Evolutionary conservation across 345 rosid genomes (phyloP).

Genomic region (Cardamine occulta): DNA sequence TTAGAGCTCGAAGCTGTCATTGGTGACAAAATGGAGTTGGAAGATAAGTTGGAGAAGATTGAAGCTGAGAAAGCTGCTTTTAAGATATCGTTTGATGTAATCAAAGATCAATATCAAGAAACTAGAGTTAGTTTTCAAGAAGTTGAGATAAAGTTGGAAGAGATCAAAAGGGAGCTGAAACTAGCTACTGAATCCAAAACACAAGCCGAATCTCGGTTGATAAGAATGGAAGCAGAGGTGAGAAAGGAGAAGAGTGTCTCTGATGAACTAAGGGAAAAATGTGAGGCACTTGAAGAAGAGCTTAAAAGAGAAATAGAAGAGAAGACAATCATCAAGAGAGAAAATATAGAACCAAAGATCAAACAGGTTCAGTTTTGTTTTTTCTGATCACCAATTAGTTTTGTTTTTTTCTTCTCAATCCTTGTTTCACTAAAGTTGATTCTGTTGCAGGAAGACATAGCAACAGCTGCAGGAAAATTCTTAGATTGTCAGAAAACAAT

Average conservation of each 20-base stretch:
- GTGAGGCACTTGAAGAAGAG: slow-evolving; percentile 63
- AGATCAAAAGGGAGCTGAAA: slow-evolving; percentile 53
- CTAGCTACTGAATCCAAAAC: slow-evolving; percentile 53
- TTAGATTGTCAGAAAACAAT: slow-evolving; percentile 93
- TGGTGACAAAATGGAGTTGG: slow-evolving; percentile 46
- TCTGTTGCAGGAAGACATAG: slow-evolving; percentile 75
- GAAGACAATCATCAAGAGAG: slow-evolving; percentile 38
- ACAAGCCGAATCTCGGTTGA: slow-evolving; percentile 57
- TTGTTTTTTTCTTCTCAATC: not conserved
- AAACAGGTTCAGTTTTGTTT: slow-evolving; percentile 54
- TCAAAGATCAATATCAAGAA: slow-evolving; percentile 47
- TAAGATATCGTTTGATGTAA: slow-evolving; percentile 51
- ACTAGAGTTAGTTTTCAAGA: slow-evolving; percentile 56
- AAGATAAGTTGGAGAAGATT: slow-evolving; percentile 50
- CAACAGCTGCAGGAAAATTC: slow-evolving; percentile 74
- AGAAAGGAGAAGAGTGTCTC: slow-evolving; percentile 59
- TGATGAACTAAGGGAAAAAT: slow-evolving; percentile 53
- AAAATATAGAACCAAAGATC: slow-evolving; percentile 65
- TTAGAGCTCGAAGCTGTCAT: slow-evolving; percentile 51
- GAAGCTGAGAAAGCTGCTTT: slow-evolving; percentile 58
- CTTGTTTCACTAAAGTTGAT: not conserved
- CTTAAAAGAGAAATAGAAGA: slow-evolving; percentile 1
- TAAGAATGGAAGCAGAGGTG: slow-evolving; percentile 56
- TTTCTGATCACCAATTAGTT: not conserved
- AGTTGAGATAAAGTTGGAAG: slow-evolving; percentile 51